A percentile compares a stretch with the other conserved stretches of the same genome.
Evolutionary conservation across 345 rosid genomes (phyloP).

Genomic region (Psidium guajava): DNA sequence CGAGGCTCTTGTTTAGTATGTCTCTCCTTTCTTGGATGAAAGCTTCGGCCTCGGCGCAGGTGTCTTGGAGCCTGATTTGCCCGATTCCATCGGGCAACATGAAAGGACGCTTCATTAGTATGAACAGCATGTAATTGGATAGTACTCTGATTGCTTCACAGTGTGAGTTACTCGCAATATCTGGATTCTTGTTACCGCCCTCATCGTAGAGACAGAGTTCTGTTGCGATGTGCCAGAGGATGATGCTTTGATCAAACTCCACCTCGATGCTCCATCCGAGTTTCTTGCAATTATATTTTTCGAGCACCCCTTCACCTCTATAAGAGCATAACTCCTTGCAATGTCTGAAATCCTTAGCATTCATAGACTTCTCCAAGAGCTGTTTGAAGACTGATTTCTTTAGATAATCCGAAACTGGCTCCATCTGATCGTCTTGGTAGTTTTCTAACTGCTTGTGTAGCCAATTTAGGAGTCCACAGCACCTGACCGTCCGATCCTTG

Average conservation of each 20-base stretch:
- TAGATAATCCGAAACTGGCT: background rate
- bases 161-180: fast-evolving
- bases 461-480: background rate
- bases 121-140: constrained; percentile 10
- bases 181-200: background rate
- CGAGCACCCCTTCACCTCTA: background rate
- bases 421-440: background rate
- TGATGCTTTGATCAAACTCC: constrained; percentile 13
- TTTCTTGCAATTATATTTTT: too few relatives aligned
- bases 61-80: constrained; percentile 14
- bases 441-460: background rate
- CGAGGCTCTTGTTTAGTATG: background rate
- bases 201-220: constrained; percentile 1
- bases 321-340: background rate
- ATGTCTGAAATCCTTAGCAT: too few relatives aligned
- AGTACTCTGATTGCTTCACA: background rate
- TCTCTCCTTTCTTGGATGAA: background rate
- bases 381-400: background rate
- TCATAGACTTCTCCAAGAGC: background rate
- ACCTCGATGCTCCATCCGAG: constrained; percentile 1
- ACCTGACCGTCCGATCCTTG: background rate
- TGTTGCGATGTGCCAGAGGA: constrained; percentile 23
- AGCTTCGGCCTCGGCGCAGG: background rate
- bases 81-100: constrained; percentile 20
- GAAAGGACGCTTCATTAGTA: constrained; percentile 4